These are phyloP conservation scores for Kodamaea fukazawae DNA, from an alignment of 805 yeast genomes.

Conservation along the genomic window DNA sequence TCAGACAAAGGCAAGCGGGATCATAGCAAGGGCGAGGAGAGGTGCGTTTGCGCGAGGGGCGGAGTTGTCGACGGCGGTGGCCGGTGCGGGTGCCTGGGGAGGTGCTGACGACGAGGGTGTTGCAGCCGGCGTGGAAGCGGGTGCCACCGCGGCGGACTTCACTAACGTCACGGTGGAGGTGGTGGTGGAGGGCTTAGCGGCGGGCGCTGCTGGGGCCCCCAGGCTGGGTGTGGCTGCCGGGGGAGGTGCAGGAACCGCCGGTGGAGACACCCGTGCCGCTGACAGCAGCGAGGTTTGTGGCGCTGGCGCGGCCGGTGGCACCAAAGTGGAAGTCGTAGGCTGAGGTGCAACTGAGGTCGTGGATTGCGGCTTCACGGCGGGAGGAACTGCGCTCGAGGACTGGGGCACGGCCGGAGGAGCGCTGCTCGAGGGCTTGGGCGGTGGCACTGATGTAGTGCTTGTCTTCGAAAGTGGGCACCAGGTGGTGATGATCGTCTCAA, in stretches of 20 bases:
- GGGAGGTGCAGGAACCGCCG: slow-evolving; percentile 1
- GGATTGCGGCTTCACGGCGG: slow-evolving; percentile 32
- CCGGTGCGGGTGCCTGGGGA: slow-evolving; percentile 13
- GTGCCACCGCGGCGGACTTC: slow-evolving; percentile 6
- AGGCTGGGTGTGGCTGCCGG: slow-evolving; percentile 39
- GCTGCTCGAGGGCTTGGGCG: too few species aligned
- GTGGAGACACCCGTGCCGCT: slow-evolving; percentile 21
- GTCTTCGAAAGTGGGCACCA: slow-evolving; percentile 26
- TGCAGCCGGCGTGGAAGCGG: slow-evolving; percentile 11
- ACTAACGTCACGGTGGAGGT: not conserved
- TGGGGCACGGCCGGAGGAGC: too few species aligned
- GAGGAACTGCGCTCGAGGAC: too few species aligned
- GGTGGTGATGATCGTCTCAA: slow-evolving; percentile 40
- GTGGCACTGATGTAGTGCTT: not conserved
- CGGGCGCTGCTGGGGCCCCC: slow-evolving; percentile 11
- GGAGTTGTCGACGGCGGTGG: slow-evolving; percentile 6
- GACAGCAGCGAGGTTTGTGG: slow-evolving; percentile 35
- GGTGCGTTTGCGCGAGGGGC: slow-evolving; percentile 1
- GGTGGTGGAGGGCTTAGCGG: slow-evolving; percentile 18
- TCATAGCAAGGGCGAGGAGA: not conserved
- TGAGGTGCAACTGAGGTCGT: too few species aligned
- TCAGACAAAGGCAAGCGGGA: not conserved
- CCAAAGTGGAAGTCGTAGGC: slow-evolving; percentile 14
- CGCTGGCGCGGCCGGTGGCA: slow-evolving; percentile 16
- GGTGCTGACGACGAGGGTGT: slow-evolving; percentile 11